A percentile compares a stretch with the other conserved stretches of the same genome.
Conservation (phyloP, 2,329 filamentous ascomycete genomes). For the Aspergillus pseudotamarii region DNA sequence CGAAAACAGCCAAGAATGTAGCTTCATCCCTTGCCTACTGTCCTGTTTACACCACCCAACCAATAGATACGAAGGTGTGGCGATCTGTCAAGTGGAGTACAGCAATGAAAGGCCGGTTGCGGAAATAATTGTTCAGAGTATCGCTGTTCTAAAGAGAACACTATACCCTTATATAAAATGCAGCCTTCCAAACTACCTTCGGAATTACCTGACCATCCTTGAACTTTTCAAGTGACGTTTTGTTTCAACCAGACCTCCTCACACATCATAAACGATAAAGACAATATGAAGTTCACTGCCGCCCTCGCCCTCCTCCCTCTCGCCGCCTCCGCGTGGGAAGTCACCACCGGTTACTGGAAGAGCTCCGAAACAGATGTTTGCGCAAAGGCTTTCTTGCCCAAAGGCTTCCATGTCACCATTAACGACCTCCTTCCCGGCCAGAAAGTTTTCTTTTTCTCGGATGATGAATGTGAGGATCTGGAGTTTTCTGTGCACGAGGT, state of each 20-base stretch:
- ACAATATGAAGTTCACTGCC: conserved; percentile 3
- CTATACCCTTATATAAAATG: neutral
- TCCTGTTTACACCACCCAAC: neutral
- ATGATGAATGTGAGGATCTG: conserved; percentile 6
- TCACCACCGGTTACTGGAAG: conserved; percentile 9
- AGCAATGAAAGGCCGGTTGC: neutral
- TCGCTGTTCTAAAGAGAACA: neutral
- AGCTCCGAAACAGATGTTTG: conserved; percentile 6
- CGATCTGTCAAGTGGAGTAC: neutral
- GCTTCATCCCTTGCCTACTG: neutral
- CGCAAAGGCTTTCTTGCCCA: neutral
- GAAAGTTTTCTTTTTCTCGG: conserved; percentile 9
- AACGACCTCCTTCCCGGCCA: neutral
- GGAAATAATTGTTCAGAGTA: neutral
- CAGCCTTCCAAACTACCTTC: neutral
- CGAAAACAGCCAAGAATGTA: neutral
- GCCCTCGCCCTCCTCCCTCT: conserved; percentile 3
- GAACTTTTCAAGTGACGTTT: neutral
- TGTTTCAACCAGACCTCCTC: too few species aligned
- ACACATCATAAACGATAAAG: neutral
- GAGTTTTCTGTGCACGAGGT: neutral
- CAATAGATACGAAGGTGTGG: neutral
- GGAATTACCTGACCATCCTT: too few species aligned
- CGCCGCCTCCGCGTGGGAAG: conserved; percentile 2
- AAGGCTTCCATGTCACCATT: conserved; percentile 2